Base-by-base conservation (phyloP, 2,329 filamentous ascomycete genomes). In the Ceratocystis harringtonii region DNA sequence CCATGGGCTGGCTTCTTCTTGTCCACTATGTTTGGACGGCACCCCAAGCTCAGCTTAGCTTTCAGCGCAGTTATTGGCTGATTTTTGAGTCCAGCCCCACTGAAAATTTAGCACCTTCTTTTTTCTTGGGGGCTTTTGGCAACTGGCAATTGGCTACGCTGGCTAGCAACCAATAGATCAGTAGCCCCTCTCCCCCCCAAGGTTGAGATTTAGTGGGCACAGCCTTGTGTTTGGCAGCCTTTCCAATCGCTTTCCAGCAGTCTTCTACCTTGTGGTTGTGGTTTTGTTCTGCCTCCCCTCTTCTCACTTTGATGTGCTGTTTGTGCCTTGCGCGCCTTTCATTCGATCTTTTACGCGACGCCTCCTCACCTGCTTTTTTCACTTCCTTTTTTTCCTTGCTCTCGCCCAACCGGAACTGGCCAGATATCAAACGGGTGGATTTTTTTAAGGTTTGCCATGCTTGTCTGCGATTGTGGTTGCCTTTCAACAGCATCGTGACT, bases 321-420 rank as follows among this genome's bases (percentile, higher is more conserved):
- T 45, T 44, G 36, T 62, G 28, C 45, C 44, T 43, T 63, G 61
- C 61, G 61, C 61, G 45, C 32, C 45, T 17, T 58, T 58, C 12
- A 32, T 36, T 36, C 36, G 12, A 36, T 36, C 28, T 25, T 65
- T 44, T 19, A 65, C 63, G 63, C 63, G 63, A 65, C 63, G 63
- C 61, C 52, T 64, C 52, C 63, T 60, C 52, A 43, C 32, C 36
- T 12, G 25, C 12, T 15, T 5, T n/a, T 36, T n/a, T 25, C 43
- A 19, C 22, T 10, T 15, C 57, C 28, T 41, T n/a, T 15, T 12
- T 32, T n/a, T 12, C 17, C 30, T 22, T 19, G 8, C 6, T 19
- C 30, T 32, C 30, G n/a, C 15, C 30, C 28, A 45, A 32, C 58
- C 25, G 32, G 19, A 45, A 32, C 61, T 45, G 61, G 43, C 61